These are phyloP conservation scores for Aureobasidium sp. DNA, from an alignment of 2,329 filamentous ascomycete species.

Conservation along the genomic window DNA sequence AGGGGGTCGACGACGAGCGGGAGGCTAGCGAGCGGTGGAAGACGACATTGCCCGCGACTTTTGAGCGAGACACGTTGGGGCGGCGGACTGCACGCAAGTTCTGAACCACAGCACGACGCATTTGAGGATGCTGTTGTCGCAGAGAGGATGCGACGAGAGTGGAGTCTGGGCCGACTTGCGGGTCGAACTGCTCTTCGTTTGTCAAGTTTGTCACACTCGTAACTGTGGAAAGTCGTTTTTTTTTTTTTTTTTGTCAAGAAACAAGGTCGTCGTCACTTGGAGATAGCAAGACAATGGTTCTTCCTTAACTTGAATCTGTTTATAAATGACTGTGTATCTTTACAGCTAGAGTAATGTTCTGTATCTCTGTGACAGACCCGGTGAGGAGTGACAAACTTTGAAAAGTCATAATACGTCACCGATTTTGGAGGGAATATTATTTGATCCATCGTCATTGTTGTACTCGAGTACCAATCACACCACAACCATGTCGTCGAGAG, in stretches of 20 bases:
- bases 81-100: slow-evolving; percentile 60
- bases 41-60: background rate
- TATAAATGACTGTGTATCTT: background rate
- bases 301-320: background rate
- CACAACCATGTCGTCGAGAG: slow-evolving; percentile 52
- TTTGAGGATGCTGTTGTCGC: slow-evolving; percentile 26
- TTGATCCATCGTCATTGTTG: background rate
- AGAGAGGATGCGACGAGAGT: background rate
- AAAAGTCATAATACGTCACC: slow-evolving; percentile 7
- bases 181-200: background rate
- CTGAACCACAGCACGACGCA: slow-evolving; percentile 65
- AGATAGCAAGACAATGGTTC: background rate
- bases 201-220: background rate
- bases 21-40: slow-evolving; percentile 34
- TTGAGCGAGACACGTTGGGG: slow-evolving; percentile 32
- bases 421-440: background rate
- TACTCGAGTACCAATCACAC: background rate
- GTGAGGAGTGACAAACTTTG: background rate
- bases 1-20: slow-evolving; percentile 30
- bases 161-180: background rate
- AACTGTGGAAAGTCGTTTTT: background rate
- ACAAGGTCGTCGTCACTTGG: background rate
- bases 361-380: background rate
- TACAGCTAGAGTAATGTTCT: background rate
- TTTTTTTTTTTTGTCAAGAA: no score